phyloP scores from a whole-genome alignment of 768 basidiomycete species.

The Tremella fuciformis region DNA sequence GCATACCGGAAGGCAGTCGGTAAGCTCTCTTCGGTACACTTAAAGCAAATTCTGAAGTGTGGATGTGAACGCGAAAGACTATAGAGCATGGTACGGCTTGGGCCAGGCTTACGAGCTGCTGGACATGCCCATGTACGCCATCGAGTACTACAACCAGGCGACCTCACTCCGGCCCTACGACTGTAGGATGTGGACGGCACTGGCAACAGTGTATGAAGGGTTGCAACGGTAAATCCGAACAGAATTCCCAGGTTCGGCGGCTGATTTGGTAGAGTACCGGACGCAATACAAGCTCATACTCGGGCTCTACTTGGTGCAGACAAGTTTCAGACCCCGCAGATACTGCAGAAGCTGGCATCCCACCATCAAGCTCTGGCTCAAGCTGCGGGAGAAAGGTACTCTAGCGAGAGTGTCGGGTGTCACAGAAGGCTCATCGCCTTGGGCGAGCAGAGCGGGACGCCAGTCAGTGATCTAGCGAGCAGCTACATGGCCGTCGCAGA shows the following conservation, averaged over 20 bases:
- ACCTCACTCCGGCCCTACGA: constrained; percentile 93
- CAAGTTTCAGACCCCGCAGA: constrained; percentile 39
- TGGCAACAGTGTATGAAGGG: constrained; percentile 90
- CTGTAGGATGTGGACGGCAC: constrained; percentile 90
- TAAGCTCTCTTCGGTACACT: constrained; percentile 54
- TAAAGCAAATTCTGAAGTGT: not conserved
- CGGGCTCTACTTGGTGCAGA: constrained; percentile 64
- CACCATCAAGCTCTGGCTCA: constrained; percentile 38
- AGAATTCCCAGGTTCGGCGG: not conserved
- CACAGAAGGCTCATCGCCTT: constrained; percentile 59
- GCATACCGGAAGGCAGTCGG: constrained; percentile 94
- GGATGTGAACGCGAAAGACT: constrained; percentile 97
- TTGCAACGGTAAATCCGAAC: constrained; percentile 65
- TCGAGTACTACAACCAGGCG: constrained; percentile 94
- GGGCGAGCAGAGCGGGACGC: constrained; percentile 47
- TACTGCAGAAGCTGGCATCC: constrained; percentile 46
- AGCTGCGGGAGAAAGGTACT: constrained; percentile 53
- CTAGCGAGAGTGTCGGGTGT: constrained; percentile 74
- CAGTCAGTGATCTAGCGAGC: constrained; percentile 67
- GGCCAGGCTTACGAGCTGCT: constrained; percentile 96
- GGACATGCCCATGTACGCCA: constrained; percentile 93
- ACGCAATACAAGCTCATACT: constrained; percentile 87
- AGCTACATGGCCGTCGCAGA: constrained; percentile 83
- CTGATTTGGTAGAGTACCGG: constrained; percentile 61
- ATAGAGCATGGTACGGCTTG: constrained; percentile 96